Evolutionary conservation across 2,329 filamentous ascomycete genomes (phyloP).

Genomic region (Chaetomium olivaceum): DNA sequence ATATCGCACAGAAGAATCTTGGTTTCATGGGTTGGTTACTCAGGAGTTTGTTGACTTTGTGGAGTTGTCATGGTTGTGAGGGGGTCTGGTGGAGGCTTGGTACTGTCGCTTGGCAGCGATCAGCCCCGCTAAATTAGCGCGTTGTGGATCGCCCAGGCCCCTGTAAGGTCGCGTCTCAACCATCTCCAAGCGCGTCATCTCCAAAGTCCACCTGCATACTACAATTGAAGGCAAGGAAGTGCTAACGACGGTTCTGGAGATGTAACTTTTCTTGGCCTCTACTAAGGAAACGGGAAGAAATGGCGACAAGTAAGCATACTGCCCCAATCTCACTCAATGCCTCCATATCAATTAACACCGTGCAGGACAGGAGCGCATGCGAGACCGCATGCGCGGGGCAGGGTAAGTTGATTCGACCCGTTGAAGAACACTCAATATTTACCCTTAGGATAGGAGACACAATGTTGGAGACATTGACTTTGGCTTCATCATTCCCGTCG

Average conservation of each 20-base stretch:
- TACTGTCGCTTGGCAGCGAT: too few species aligned
- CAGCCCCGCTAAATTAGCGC: constrained; percentile 1
- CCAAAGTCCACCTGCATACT: too few species aligned
- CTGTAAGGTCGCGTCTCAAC: constrained; percentile 7
- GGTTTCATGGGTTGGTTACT: too few species aligned
- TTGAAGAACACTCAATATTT: constrained; percentile 13
- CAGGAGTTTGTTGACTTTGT: not conserved
- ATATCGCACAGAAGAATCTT: too few species aligned
- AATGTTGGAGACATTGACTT: constrained; percentile 64
- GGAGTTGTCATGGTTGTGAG: not conserved
- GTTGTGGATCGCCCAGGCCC: not conserved
- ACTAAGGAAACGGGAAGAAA: constrained; percentile 19
- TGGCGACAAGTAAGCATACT: constrained; percentile 40
- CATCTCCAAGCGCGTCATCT: constrained; percentile 3
- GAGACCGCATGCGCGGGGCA: constrained; percentile 64
- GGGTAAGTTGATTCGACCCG: constrained; percentile 48
- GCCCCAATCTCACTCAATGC: not conserved
- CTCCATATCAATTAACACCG: not conserved
- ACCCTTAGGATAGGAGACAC: constrained; percentile 45
- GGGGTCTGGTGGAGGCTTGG: not conserved
- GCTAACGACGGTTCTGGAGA: not conserved
- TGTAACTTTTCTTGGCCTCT: not conserved
- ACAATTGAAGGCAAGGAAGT: not conserved
- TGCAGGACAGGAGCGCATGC: constrained; percentile 58
- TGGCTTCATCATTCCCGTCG: constrained; percentile 47